Evolutionary conservation across 805 yeast species (phyloP), one percentile per base, ranked within the genome.

Genomic region (Yamadazyma laniorum): DNA sequence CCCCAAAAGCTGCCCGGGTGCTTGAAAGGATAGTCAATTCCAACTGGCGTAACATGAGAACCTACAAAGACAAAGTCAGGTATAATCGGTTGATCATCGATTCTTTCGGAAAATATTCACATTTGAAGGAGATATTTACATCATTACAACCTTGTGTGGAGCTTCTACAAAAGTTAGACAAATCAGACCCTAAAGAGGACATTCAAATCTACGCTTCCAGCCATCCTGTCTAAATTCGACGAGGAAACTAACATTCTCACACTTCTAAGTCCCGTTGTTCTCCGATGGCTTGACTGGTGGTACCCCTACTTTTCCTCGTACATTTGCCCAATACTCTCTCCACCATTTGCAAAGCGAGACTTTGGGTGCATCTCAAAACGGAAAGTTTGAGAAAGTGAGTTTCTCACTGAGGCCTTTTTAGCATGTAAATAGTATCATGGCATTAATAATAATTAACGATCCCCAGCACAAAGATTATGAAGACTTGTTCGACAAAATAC

Each of bases 401-500:
- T n/a, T n/a, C n/a, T n/a, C n/a, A n/a, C n/a, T n/a, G n/a, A n/a
- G n/a, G n/a, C n/a, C n/a, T n/a, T n/a, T n/a, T n/a, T 21, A 21
- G 6, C 23, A 7, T 30, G 34, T 30, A 30, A 30, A 30, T 30
- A 33, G 21, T 14, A 12, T 22, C 14, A 36, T 43, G 47, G 13
- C 41, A 4, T 28, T 46, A 8, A 18, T 43, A 12, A 34, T 46
- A 11, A 25, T 43, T 13, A 30, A 34, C 19, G 34, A 42, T 28
- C 48, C 47, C 5, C 17, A 36, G 9, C 32, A 18, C 12, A 29
- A 27, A 9, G 39, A 42, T 26, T 47, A 47, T 23, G 25, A 29
- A 11, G 29, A 42, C 11, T 36, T 40, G n/a, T 34, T 44, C 17
- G 26, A 21, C 5, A 16, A 15, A 14, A 33, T 39, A 2, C 23